Percentiles rank a stretch among this genome's conserved stretches.
Evolutionary conservation across 2,329 filamentous ascomycete species (phyloP).

Genomic region (Penicillium polonicum): DNA sequence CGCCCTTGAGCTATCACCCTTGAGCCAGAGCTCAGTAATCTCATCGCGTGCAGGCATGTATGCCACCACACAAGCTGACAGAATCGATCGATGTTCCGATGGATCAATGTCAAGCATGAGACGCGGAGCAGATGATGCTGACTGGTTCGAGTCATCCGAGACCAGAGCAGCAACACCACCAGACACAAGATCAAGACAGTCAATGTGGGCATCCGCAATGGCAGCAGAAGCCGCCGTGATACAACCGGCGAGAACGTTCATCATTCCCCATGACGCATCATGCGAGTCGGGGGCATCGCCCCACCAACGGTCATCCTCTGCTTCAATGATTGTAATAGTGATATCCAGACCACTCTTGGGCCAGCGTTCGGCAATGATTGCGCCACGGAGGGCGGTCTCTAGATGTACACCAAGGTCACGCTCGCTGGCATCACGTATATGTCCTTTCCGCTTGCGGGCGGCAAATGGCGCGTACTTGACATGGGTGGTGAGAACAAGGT

Average conservation of each 20-base stretch:
- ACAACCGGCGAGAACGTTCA: constrained; percentile 88
- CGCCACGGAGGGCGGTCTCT: constrained; percentile 83
- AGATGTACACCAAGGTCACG: constrained; percentile 87
- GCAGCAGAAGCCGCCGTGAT: constrained; percentile 93
- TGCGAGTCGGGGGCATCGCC: constrained; percentile 51
- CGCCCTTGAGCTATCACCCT: constrained; percentile 59
- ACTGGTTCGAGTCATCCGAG: constrained; percentile 30
- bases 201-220: constrained; percentile 90
- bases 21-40: constrained; percentile 92
- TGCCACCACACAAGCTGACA: constrained; percentile 84
- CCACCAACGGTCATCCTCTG: constrained; percentile 76
- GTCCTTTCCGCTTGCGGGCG: constrained; percentile 75
- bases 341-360: constrained; percentile 99
- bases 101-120: constrained; percentile 76
- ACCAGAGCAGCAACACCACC: constrained; percentile 87
- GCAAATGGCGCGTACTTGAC: constrained; percentile 98
- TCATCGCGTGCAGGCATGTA: constrained; percentile 87
- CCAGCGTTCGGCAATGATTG: constrained; percentile 90
- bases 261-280: constrained; percentile 75
- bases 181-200: constrained; percentile 86
- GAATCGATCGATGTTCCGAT: constrained; percentile 71
- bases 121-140: constrained; percentile 26
- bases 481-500: constrained; percentile 86
- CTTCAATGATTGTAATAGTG: constrained; percentile 87
- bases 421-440: constrained; percentile 81